Conservation (phyloP, 805 yeast genomes). For the Candida golubevii region DNA sequence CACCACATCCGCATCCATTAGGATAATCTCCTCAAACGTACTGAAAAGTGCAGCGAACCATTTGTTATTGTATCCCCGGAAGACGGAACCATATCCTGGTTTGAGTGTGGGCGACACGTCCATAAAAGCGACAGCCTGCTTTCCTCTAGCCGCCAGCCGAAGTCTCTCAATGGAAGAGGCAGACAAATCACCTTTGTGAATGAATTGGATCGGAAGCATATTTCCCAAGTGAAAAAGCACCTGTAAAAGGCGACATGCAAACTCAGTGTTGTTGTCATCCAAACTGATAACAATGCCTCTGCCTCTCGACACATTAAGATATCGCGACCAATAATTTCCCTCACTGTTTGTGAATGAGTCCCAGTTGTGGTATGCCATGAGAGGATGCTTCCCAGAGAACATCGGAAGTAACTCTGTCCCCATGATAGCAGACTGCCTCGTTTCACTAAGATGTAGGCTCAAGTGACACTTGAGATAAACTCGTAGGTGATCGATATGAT, state of each 20-base stretch:
- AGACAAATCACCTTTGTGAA: constrained; percentile 14
- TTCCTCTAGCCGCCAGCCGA: constrained; percentile 4
- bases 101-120: constrained; percentile 19
- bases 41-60: constrained; percentile 17
- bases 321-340: constrained; percentile 9
- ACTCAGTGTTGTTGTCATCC: constrained; percentile 11
- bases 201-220: constrained; percentile 14
- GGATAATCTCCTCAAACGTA: constrained; percentile 29
- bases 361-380: constrained; percentile 7
- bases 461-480: constrained; percentile 11
- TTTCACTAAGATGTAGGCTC: constrained; percentile 6
- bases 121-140: constrained; percentile 11
- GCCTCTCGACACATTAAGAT: constrained; percentile 6
- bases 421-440: constrained; percentile 6
- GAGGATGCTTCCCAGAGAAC: constrained; percentile 12
- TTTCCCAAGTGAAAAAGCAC: constrained; percentile 10
- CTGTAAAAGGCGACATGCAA: constrained; percentile 11
- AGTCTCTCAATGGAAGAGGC: constrained; percentile 1
- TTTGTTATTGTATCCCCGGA: constrained; percentile 28
- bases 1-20: constrained; percentile 18
- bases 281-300: constrained; percentile 16
- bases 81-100: constrained; percentile 16
- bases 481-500: constrained; percentile 15
- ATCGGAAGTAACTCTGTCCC: constrained; percentile 15
- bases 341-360: neutral